A percentile compares a stretch with the other conserved stretches of the same genome.
Conservation (phyloP, 495 filamentous ascomycete species). For the Chaetomidium leptoderma region DNA sequence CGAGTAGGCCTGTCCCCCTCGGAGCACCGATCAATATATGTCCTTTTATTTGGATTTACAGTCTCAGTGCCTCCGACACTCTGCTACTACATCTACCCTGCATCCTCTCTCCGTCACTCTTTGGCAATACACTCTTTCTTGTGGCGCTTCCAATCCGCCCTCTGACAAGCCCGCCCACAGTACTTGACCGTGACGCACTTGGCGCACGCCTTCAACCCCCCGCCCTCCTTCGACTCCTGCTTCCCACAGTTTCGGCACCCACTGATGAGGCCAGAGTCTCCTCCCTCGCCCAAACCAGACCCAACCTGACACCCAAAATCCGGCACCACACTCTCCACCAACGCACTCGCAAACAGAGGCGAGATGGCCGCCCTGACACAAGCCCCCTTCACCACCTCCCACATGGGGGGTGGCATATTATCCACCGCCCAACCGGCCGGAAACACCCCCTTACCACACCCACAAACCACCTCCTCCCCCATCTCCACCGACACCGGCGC, state of each 20-base stretch:
- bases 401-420: neutral
- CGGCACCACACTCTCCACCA: neutral
- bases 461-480: neutral
- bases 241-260: neutral
- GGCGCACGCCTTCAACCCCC: conserved; percentile 17
- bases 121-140: conserved; percentile 20
- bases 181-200: conserved; percentile 24
- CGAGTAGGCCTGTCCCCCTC: too few species aligned
- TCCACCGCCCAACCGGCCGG: neutral
- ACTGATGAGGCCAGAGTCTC: neutral
- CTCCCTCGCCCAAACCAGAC: neutral
- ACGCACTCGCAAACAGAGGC: conserved; percentile 1
- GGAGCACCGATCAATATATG: too few species aligned
- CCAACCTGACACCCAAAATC: neutral
- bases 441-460: conserved; percentile 6
- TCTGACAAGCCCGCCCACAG: conserved; percentile 24
- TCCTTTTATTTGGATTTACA: too few species aligned
- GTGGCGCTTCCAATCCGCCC: conserved; percentile 29
- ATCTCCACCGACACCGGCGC: neutral
- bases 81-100: too few species aligned
- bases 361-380: conserved; percentile 8
- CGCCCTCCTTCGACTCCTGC: conserved; percentile 6
- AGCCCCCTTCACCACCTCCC: neutral
- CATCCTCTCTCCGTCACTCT: neutral
- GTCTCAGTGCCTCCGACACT: too few species aligned